Conservation (phyloP, 805 yeast species). For the Schizosaccharomyces octosporus region DNA sequence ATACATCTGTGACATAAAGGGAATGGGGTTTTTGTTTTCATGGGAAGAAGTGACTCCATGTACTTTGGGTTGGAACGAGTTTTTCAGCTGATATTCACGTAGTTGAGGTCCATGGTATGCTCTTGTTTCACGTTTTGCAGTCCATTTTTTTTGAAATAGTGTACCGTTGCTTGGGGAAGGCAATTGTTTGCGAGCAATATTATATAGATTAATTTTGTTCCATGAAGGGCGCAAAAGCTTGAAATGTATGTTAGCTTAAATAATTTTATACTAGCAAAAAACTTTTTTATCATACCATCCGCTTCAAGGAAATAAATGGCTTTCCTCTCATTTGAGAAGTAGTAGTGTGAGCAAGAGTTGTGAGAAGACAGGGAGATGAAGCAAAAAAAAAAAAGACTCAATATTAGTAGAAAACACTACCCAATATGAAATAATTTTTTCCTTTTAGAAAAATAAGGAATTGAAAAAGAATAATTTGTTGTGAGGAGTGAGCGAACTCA, state of each 20-base stretch:
- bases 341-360: no score
- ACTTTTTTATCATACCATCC: background rate
- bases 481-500: no score
- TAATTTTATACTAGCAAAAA: no score
- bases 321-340: no score
- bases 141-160: constrained; percentile 80
- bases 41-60: constrained; percentile 2
- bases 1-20: constrained; percentile 67
- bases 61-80: constrained; percentile 3
- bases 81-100: constrained; percentile 40
- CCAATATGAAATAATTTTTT: no score
- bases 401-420: no score
- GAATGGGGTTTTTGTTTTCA: constrained; percentile 24
- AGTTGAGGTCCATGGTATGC: constrained; percentile 88
- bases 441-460: no score
- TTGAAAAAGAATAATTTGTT: no score
- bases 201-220: constrained; percentile 79
- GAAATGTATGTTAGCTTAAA: no score
- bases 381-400: no score
- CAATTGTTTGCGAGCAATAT: constrained; percentile 47
- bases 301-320: background rate
- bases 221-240: constrained; percentile 53
- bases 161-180: constrained; percentile 34
- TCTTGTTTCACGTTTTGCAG: constrained; percentile 73
- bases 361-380: no score